These are phyloP conservation scores for Rhodotorula sphaerocarpa DNA, from an alignment of 768 basidiomycete genomes.

Conservation along the genomic window DNA sequence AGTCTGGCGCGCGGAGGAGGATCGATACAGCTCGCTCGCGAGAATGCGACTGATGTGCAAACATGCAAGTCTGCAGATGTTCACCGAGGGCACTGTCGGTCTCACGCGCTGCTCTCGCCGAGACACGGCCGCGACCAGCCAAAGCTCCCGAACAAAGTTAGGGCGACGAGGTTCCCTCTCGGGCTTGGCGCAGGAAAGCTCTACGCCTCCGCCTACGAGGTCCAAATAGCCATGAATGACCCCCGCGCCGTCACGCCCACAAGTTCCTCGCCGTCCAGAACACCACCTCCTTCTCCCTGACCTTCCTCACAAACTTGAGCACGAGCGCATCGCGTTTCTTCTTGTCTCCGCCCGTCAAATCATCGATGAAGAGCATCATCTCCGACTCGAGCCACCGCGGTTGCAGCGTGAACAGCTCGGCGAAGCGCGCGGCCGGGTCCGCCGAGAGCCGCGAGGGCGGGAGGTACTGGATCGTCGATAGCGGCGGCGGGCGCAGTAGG, in stretches of 20 bases:
- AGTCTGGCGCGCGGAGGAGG: no score
- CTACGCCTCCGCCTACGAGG: no score
- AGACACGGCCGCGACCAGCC: no score
- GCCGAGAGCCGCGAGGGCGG: slow-evolving; percentile 64
- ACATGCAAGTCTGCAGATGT: no score
- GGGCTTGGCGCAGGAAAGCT: no score
- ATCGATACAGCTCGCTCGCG: no score
- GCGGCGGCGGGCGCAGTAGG: slow-evolving; percentile 46
- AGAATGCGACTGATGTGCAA: no score
- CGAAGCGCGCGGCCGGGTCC: slow-evolving; percentile 71
- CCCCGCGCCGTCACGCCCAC: slow-evolving; percentile 15
- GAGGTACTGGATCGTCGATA: slow-evolving; percentile 58
- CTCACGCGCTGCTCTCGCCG: no score
- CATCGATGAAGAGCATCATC: slow-evolving; percentile 43
- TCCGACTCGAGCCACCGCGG: slow-evolving; percentile 41
- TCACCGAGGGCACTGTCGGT: no score
- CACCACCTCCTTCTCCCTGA: slow-evolving; percentile 25
- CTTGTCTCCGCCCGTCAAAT: slow-evolving; percentile 31
- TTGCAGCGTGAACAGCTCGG: slow-evolving; percentile 66
- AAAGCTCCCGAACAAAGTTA: no score
- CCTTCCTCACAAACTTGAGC: slow-evolving; percentile 35
- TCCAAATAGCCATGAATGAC: no score
- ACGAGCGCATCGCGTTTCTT: slow-evolving; percentile 35
- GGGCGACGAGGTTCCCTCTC: no score
- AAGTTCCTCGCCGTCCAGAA: slow-evolving; percentile 29